Base-by-base conservation (phyloP, 352 stramenopile species). In the Achlya hypogyna region DNA sequence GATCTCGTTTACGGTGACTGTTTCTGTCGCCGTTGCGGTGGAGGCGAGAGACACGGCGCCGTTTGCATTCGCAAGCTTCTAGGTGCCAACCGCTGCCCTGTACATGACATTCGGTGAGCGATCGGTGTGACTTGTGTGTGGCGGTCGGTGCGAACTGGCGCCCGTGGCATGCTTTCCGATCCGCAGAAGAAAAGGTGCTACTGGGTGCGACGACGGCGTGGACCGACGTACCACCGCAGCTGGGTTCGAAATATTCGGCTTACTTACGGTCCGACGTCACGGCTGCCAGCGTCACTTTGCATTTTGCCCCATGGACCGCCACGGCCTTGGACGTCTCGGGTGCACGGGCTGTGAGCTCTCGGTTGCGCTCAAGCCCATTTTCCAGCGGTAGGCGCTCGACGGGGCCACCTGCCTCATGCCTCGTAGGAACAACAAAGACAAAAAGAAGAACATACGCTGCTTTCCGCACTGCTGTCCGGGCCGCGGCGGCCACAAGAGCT, bases 381-480 rank as follows among this genome's bases (percentile, higher is more conserved):
- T 64, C 23, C 56, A 64, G 29, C 22, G 56, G 56, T 64, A 64
- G 9, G 25, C 20, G 28, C 16, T 58, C 23, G 23, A 38, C 23
- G 10, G 0, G 5, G 6, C 6, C 34, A 6, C 6, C 14, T 42
- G 34, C 34, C 51, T 53, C 47, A 53, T 53, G 10, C 10, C 9
- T 53, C 51, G 14, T 64, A 64, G 56, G 12, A 64, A 64, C 42
- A 64, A 64, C 56, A 64, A 64, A 27, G 56, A 64, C 56, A 64
- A 64, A 22, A 64, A 64, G 56, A 64, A 64, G 29, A 42, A 64
- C 42, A 51, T 64, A 10, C 56, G 56, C 20, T 64, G 56, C 42
- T 64, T 64, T 64, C 56, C 56, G 25, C 56, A 64, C 42, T 64
- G 56, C 29, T 64, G 56, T 32, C 5, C 20, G 6, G 56, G 25